Conservation (phyloP, 805 yeast genomes). For the Candida peoriensis region DNA sequence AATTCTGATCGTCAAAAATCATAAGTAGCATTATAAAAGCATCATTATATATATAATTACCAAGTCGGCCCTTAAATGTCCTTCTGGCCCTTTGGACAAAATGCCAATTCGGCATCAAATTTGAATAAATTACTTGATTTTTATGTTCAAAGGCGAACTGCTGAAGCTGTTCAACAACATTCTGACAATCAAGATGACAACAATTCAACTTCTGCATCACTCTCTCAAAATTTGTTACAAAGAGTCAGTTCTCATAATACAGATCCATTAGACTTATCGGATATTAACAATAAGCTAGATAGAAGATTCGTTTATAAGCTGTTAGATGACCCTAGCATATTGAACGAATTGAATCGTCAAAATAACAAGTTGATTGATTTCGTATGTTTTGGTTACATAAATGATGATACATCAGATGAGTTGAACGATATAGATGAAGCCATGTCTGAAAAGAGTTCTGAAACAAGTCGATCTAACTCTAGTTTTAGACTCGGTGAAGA, state of each 20-base stretch:
- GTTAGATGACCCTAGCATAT: slow-evolving; percentile 33
- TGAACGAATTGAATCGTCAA: slow-evolving; percentile 32
- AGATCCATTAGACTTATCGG: slow-evolving; percentile 1
- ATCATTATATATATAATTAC: too few relatives aligned
- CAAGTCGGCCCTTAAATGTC: too few relatives aligned
- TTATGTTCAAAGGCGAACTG: slow-evolving; percentile 27
- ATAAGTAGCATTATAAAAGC: too few relatives aligned
- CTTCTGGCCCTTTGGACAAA: slow-evolving; percentile 41
- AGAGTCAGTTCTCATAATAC: not conserved
- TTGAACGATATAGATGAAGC: not conserved
- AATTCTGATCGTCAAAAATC: too few relatives aligned
- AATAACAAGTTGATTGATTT: slow-evolving; percentile 45
- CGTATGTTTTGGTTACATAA: slow-evolving; percentile 40
- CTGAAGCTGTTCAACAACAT: slow-evolving; percentile 4
- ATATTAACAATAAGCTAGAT: slow-evolving; percentile 10
- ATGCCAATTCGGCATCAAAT: slow-evolving; percentile 27
- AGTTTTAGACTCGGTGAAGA: not conserved
- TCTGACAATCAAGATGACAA: slow-evolving; percentile 1
- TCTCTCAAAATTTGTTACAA: not conserved
- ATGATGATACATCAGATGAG: slow-evolving; percentile 7
- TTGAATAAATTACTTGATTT: slow-evolving; percentile 36
- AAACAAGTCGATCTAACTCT: not conserved
- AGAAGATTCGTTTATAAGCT: slow-evolving; percentile 31
- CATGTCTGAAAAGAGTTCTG: not conserved
- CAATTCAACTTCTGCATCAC: not conserved